Evolutionary conservation across 371 early-diverging fungal species (phyloP), one percentile per base, ranked within the genome.

Genomic region (Mucor piriformis): DNA sequence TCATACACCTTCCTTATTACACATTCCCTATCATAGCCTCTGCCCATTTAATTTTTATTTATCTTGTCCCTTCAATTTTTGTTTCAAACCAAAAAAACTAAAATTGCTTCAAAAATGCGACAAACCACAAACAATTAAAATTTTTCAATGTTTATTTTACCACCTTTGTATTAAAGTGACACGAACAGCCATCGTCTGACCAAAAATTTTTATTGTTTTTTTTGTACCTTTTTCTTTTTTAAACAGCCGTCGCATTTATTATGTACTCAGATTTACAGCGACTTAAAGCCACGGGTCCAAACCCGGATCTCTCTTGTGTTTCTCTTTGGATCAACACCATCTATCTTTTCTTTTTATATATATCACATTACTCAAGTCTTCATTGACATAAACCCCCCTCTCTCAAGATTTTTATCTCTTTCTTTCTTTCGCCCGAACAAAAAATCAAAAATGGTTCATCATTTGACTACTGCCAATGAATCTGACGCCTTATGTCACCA

Each of bases 381-480:
- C 11, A 12, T 23, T n/a, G 38, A 37, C 38, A n/a, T n/a, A 37
- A 11, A 11, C n/a, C n/a, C 38, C 38, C 38, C 38, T n/a, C n/a
- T 37, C 38, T 37, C 38, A 29, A 16, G 0, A 16, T 29, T 21
- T 6, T 38, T 40, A 18, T 48, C 13, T 37, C 13, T 57, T 48
- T 21, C 20, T 48, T 11, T 16, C n/a, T 42, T 10, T 18, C 20
- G 6, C 15, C 15, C 15, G 12, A 38, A 44, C 3, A 44, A 4
- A 44, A 21, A 46, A 2, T n/a, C 3, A 43, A 48, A 13, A 25
- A 55, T 57, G 58, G 58, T 49, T 10, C 58, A 57, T 48, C 49
- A 57, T 50, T 29, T 50, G 20, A 11, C 50, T 57, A 29, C 35
- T n/a, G 6, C 32, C 12, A 16, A 15, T 40, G 46, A 43, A 46